Evolutionary conservation across 2,329 filamentous ascomycete species (phyloP).

Genomic region (Penicillium sumatraense): DNA sequence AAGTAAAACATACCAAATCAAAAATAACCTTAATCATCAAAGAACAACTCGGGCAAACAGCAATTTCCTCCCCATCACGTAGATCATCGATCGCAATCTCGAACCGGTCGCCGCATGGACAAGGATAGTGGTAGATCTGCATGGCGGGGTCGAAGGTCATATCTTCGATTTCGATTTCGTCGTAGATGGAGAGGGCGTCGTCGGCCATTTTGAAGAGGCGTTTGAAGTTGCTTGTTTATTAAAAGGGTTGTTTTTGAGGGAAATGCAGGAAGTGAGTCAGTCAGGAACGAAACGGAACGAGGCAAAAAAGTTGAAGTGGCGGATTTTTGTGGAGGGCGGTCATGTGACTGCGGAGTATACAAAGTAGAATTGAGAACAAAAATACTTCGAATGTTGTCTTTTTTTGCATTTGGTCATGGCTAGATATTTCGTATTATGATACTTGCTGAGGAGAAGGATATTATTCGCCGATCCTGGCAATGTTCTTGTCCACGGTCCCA

Average conservation of each 20-base stretch:
- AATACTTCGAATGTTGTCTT: no score
- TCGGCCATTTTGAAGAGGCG: constrained; percentile 64
- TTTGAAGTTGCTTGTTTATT: no score
- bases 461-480: constrained; percentile 23
- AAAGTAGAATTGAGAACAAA: no score
- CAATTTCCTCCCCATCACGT: constrained; percentile 87
- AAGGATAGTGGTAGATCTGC: constrained; percentile 94
- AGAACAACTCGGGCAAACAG: constrained; percentile 96
- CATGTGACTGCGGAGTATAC: constrained; percentile 33
- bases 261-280: neutral
- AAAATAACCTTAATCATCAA: constrained; percentile 96
- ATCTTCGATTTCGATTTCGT: constrained; percentile 98
- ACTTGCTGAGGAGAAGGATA: no score
- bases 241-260: neutral
- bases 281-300: neutral
- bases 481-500: constrained; percentile 40
- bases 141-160: constrained; percentile 86
- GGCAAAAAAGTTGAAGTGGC: constrained; percentile 28
- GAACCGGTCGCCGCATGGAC: constrained; percentile 95
- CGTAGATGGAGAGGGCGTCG: constrained; percentile 77
- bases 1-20: constrained; percentile 66
- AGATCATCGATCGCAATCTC: constrained; percentile 86
- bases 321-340: constrained; percentile 15
- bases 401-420: no score
- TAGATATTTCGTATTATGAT: no score